Evolutionary conservation across 2,329 filamentous ascomycete genomes (phyloP), one percentile per base, ranked within the genome.

Genomic region (Rhytidhysteron rufulum): DNA sequence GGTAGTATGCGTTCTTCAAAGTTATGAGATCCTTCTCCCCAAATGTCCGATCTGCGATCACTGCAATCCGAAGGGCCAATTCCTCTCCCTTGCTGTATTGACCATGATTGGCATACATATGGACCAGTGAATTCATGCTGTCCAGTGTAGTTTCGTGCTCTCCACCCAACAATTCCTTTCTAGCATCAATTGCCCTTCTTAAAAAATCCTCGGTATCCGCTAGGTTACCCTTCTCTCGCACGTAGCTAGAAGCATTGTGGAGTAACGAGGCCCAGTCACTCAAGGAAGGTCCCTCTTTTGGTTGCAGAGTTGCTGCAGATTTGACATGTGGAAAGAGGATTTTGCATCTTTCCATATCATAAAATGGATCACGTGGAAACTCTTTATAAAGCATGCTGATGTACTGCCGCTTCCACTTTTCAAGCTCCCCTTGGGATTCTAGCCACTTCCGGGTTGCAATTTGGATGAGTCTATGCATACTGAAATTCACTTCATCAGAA

Each of bases 41-140:
- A 5, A 31, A 3, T 5, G 21, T 27, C 36, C 34, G 19, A 3
- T 17, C 27, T 16, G n/a, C 24, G 2, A 34, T 16, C 13, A 39
- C 2, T 6, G 21, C 37, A 16, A 17, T 27, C 9, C 16, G 4
- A 3, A 13, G 10, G 20, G 41, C 3, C 25, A 25, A 16, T 31
- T 45, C 42, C 3, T 34, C 42, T 31, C 34, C 34, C 13, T 19
- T 21, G n/a, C n/a, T n/a, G 4, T 30, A 45, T 29, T 35, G 15
- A 4, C 39, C 39, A 31, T 45, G 42, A 3, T 39, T 6, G n/a
- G 18, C 5, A 3, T 17, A n/a, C 18, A 19, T 20, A 13, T 5
- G 3, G 4, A 25, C 35, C 21, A 37, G 25, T 6, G 18, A 4
- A 18, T 13, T 19, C n/a, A 37, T 17, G 24, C 13, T 19, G 5